Evolutionary conservation across 805 yeast genomes (phyloP).

Genomic region (Wickerhamiella siamensis): DNA sequence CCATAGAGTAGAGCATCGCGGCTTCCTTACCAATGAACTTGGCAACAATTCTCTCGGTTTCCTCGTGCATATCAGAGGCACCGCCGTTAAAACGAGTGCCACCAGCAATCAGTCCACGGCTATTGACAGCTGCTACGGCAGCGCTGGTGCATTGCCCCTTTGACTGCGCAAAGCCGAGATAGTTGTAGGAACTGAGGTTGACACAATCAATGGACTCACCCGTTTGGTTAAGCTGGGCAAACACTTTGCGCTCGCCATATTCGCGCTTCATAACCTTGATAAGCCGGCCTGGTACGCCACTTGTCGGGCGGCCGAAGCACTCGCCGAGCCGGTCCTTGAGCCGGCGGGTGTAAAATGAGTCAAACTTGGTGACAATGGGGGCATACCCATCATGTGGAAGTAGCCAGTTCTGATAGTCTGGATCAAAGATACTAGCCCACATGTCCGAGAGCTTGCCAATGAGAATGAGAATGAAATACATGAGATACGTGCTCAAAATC

Average conservation of each 20-base stretch:
- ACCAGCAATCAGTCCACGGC: conserved; percentile 64
- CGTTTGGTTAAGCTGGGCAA: conserved; percentile 51
- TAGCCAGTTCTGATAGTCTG: conserved; percentile 48
- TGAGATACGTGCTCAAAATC: conserved; percentile 67
- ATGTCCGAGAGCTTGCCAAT: conserved; percentile 87
- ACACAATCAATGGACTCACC: conserved; percentile 68
- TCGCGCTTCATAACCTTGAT: conserved; percentile 68
- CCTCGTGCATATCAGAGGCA: conserved; percentile 54
- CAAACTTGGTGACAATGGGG: conserved; percentile 90
- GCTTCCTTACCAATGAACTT: conserved; percentile 84
- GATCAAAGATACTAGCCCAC: conserved; percentile 60
- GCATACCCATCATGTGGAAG: conserved; percentile 80
- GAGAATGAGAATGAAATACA: conserved; percentile 69
- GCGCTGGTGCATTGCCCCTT: conserved; percentile 79
- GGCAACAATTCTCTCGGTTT: conserved; percentile 68
- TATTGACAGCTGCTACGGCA: conserved; percentile 46
- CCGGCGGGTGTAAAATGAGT: conserved; percentile 83
- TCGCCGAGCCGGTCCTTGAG: conserved; percentile 83
- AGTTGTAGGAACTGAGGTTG: conserved; percentile 82
- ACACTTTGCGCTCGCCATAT: conserved; percentile 34
- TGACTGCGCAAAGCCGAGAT: conserved; percentile 93
- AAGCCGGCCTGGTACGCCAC: conserved; percentile 93
- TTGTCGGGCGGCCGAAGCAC: conserved; percentile 90
- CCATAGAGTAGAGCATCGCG: conserved; percentile 77
- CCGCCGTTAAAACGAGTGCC: conserved; percentile 69